Evolutionary conservation across 352 stramenopile genomes (phyloP).

Genomic region (Phytopythium mirpurense): DNA sequence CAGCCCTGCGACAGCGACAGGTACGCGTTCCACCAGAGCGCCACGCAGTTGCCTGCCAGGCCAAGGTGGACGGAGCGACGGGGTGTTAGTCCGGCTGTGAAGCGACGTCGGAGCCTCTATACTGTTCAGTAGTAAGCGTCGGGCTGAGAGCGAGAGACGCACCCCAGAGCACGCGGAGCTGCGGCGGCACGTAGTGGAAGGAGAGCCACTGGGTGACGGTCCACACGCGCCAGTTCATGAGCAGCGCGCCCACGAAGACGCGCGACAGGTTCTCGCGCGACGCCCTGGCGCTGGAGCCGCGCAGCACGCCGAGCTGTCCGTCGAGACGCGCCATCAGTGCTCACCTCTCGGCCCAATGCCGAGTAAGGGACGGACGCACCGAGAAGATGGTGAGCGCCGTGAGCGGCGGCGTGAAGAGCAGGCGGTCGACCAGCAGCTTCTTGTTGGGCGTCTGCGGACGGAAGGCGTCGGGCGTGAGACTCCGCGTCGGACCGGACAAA

Average conservation of each 20-base stretch:
- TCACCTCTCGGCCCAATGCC: too few species aligned
- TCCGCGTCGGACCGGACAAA: neutral
- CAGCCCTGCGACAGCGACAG: constrained; percentile 59
- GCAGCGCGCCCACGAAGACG: constrained; percentile 44
- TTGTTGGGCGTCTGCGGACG: constrained; percentile 55
- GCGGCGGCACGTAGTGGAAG: constrained; percentile 69
- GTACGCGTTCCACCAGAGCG: constrained; percentile 80
- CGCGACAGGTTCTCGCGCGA: constrained; percentile 35
- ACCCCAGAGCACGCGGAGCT: constrained; percentile 73
- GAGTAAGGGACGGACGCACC: constrained; percentile 15
- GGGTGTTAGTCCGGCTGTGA: too few species aligned
- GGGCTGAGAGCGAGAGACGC: constrained; percentile 13
- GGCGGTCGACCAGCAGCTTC: constrained; percentile 62
- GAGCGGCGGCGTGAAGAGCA: constrained; percentile 63
- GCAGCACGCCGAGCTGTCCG: constrained; percentile 51
- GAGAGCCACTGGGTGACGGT: constrained; percentile 67
- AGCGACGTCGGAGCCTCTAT: too few species aligned
- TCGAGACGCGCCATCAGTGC: too few species aligned
- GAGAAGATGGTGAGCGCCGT: constrained; percentile 67
- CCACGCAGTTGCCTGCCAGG: constrained; percentile 53
- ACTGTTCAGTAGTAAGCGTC: too few species aligned
- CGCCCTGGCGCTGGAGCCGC: constrained; percentile 37
- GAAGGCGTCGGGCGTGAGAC: neutral
- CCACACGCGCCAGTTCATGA: constrained; percentile 74
- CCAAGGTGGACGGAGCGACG: too few species aligned